phyloP scores from a whole-genome alignment of 208 protist species.

The Leptomonas pyrrhocoris region DNA sequence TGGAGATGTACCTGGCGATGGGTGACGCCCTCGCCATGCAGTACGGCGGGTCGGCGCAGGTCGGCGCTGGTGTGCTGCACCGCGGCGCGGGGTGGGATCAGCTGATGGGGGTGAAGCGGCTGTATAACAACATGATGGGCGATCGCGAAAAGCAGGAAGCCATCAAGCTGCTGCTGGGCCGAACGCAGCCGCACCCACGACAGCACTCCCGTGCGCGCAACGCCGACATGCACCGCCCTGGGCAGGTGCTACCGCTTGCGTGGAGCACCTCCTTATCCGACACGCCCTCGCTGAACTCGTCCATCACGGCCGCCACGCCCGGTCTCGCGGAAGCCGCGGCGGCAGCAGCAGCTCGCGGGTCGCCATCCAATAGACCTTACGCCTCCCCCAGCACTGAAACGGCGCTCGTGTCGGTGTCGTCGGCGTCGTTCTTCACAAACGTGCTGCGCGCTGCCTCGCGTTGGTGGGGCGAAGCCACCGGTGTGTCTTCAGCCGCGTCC shows the following conservation, averaged over 20 bases:
- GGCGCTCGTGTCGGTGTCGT: background rate
- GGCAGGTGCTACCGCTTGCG: constrained; percentile 5
- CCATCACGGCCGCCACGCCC: constrained; percentile 16
- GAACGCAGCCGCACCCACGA: constrained; percentile 48
- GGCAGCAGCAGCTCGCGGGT: background rate
- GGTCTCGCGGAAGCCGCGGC: constrained; percentile 2
- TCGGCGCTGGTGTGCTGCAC: constrained; percentile 85
- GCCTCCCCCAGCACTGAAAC: background rate
- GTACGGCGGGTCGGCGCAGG: constrained; percentile 89
- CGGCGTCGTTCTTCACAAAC: constrained; percentile 18
- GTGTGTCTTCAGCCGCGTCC: background rate
- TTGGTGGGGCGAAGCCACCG: constrained; percentile 21
- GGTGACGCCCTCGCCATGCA: constrained; percentile 87
- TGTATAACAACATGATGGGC: constrained; percentile 87
- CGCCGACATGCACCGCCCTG: constrained; percentile 20
- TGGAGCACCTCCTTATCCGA: background rate
- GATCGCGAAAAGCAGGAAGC: constrained; percentile 80
- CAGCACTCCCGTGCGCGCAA: constrained; percentile 27
- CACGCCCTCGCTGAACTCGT: constrained; percentile 10
- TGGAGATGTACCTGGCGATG: constrained; percentile 83
- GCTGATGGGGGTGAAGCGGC: constrained; percentile 83
- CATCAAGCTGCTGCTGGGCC: constrained; percentile 87
- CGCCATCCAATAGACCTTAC: constrained; percentile 5
- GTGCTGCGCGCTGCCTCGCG: constrained; percentile 20
- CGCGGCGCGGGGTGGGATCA: constrained; percentile 85